A percentile compares a stretch with the other conserved stretches of the same genome.
Conservation (phyloP, 345 rosid species). For the Erucastrum elatum region DNA sequence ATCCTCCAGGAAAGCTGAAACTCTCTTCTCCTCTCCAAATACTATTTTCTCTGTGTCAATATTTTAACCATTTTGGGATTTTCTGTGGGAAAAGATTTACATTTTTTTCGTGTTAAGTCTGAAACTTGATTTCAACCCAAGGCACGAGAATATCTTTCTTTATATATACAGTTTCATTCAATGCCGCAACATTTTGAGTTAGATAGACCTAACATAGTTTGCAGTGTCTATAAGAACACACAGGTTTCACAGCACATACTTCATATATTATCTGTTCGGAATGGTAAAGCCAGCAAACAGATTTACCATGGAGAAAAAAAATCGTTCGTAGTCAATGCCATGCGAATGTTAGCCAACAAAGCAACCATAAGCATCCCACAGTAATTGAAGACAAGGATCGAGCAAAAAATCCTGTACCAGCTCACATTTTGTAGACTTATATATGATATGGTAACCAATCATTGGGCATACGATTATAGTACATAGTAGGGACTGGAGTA, state of each 20-base stretch:
- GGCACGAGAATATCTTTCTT: background rate
- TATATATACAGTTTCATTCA: background rate
- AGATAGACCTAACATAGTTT: background rate
- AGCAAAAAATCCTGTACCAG: constrained; percentile 55
- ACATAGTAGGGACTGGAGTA: constrained; percentile 53
- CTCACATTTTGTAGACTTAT: constrained; percentile 44
- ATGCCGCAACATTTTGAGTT: background rate
- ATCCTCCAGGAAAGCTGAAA: constrained; percentile 37
- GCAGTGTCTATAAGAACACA: background rate
- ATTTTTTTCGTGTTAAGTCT: constrained; percentile 6
- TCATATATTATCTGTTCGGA: too few relatives aligned
- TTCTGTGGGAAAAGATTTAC: constrained; percentile 20
- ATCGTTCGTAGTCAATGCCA: constrained; percentile 33
- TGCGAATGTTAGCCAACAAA: constrained; percentile 62
- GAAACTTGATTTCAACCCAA: background rate
- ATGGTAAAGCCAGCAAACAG: too few relatives aligned
- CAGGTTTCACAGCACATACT: background rate
- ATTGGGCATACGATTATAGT: constrained; percentile 45
- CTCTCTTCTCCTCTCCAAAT: constrained; percentile 41
- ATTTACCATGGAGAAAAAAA: too few relatives aligned
- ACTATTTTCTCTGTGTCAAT: constrained; percentile 31
- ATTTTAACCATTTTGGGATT: constrained; percentile 45
- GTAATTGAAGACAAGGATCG: constrained; percentile 57
- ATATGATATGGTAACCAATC: constrained; percentile 49
- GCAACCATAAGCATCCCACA: constrained; percentile 77